Evolutionary conservation across 2,329 filamentous ascomycete species (phyloP).

Genomic region (Neonectria coccinea): DNA sequence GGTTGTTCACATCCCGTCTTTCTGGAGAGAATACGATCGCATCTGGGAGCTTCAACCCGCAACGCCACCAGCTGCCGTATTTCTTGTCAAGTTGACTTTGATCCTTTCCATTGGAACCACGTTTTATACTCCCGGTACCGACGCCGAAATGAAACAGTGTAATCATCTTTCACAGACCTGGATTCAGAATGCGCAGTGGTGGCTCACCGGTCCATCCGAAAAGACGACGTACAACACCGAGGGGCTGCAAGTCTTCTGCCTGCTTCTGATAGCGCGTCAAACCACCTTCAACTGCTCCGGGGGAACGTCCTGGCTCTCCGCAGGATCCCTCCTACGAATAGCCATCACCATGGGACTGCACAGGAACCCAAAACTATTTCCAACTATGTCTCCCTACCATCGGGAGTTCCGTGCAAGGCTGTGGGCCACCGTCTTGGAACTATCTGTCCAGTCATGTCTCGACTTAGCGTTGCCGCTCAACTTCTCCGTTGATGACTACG

Average conservation of each 20-base stretch:
- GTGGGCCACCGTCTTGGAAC: constrained; percentile 43
- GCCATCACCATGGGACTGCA: constrained; percentile 46
- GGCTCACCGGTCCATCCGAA: constrained; percentile 42
- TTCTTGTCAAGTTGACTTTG: constrained; percentile 38
- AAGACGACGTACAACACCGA: constrained; percentile 43
- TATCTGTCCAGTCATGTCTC: constrained; percentile 39
- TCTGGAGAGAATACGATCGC: constrained; percentile 39
- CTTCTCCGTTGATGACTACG: constrained; percentile 35
- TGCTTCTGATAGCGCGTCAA: constrained; percentile 41
- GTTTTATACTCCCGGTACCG: constrained; percentile 31
- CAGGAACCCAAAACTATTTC: constrained; percentile 39
- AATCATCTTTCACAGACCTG: constrained; percentile 39
- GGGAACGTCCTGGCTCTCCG: constrained; percentile 44
- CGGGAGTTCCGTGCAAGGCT: constrained; percentile 39
- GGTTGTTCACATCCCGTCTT: constrained; percentile 41
- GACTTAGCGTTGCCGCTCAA: constrained; percentile 41
- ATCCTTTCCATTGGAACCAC: constrained; percentile 42
- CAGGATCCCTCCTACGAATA: constrained; percentile 39
- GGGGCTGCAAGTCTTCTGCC: constrained; percentile 42
- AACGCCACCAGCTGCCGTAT: constrained; percentile 28
- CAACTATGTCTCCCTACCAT: constrained; percentile 35
- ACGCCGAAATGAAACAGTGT: constrained; percentile 31
- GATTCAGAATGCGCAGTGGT: constrained; percentile 46
- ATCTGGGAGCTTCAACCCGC: constrained; percentile 33
- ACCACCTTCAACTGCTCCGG: constrained; percentile 44